Evolutionary conservation across 768 basidiomycete genomes (phyloP).

Genomic region (Boletus coccyginus): DNA sequence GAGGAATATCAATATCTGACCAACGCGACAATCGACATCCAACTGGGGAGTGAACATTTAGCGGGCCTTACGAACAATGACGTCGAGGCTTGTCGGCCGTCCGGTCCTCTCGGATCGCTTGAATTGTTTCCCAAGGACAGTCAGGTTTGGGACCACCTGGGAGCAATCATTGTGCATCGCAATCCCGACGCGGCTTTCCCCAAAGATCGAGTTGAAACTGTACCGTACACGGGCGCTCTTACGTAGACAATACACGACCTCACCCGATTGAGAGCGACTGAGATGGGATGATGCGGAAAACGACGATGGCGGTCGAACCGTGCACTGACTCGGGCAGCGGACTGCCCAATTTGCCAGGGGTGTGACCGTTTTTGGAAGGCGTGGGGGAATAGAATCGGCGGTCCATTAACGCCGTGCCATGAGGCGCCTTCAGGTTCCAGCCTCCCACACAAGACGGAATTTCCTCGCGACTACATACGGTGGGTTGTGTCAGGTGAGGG

Average conservation of each 20-base stretch:
- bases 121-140: neutral
- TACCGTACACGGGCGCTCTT: neutral
- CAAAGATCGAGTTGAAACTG: neutral
- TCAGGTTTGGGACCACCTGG: neutral
- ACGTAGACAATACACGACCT: neutral
- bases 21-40: neutral
- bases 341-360: neutral
- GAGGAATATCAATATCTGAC: neutral
- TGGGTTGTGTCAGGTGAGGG: neutral
- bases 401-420: neutral
- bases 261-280: neutral
- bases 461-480: neutral
- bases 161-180: neutral
- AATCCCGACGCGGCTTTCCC: neutral
- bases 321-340: neutral
- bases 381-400: neutral
- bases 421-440: slow-evolving; percentile 1
- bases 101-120: neutral
- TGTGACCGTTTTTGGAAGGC: neutral
- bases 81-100: neutral
- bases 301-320: neutral
- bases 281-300: neutral
- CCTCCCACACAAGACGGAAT: neutral
- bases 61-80: neutral
- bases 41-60: neutral